These are phyloP conservation scores for Kazachstania sp. DNA, from an alignment of 1,139 yeast genomes.

Conservation along the genomic window DNA sequence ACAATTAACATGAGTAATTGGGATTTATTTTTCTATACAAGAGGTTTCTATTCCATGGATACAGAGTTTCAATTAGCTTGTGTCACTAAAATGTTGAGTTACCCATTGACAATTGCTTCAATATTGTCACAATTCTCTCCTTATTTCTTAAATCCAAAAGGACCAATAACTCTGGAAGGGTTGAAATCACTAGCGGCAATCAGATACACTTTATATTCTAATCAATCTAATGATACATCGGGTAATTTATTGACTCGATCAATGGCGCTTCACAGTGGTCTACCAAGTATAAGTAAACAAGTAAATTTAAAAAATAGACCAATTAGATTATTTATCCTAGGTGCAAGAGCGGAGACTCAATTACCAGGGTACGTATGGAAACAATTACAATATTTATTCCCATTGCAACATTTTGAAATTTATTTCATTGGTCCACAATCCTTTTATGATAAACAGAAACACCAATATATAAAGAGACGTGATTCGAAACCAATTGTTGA, in stretches of 20 bases:
- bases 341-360: slow-evolving; percentile 90
- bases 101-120: slow-evolving; percentile 85
- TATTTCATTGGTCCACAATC: slow-evolving; percentile 95
- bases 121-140: slow-evolving; percentile 81
- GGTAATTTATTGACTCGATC: slow-evolving; percentile 37
- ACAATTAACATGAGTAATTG: slow-evolving; percentile 73
- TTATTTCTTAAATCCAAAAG: slow-evolving; percentile 68
- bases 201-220: slow-evolving; percentile 81
- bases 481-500: slow-evolving; percentile 50
- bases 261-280: slow-evolving; percentile 5
- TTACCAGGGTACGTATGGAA: slow-evolving; percentile 95
- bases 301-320: slow-evolving; percentile 62
- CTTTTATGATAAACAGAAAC: slow-evolving; percentile 57
- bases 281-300: background rate
- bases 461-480: slow-evolving; percentile 43
- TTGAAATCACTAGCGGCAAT: slow-evolving; percentile 86
- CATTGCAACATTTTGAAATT: slow-evolving; percentile 70
- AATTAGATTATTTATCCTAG: slow-evolving; percentile 77
- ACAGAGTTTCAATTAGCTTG: slow-evolving; percentile 94
- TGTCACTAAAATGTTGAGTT: slow-evolving; percentile 86
- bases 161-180: slow-evolving; percentile 86
- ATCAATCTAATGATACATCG: slow-evolving; percentile 37
- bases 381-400: slow-evolving; percentile 80
- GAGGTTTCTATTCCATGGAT: slow-evolving; percentile 92
- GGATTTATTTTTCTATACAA: slow-evolving; percentile 89